Conservation (phyloP, 805 yeast genomes). For the Ogataea polymorpha region DNA sequence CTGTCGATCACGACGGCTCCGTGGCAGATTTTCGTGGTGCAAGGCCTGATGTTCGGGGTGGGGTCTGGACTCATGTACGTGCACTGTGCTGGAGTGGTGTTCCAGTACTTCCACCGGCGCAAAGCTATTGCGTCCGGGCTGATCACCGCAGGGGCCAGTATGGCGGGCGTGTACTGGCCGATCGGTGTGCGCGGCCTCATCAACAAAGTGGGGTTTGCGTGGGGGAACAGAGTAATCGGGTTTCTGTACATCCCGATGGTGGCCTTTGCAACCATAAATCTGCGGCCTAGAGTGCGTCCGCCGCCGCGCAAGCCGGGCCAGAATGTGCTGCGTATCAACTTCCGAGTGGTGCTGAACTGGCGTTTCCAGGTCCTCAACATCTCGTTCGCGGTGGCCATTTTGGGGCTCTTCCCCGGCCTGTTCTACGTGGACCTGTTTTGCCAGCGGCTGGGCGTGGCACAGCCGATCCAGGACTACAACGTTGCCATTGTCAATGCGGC, state of each 20-base stretch:
- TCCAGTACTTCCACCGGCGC: constrained; percentile 63
- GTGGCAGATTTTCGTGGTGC: constrained; percentile 70
- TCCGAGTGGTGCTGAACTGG: constrained; percentile 40
- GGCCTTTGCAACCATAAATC: constrained; percentile 15
- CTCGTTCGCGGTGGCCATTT: constrained; percentile 34
- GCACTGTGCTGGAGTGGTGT: constrained; percentile 57
- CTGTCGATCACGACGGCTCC: constrained; percentile 52
- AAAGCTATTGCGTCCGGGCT: constrained; percentile 51
- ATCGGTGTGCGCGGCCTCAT: constrained; percentile 45
- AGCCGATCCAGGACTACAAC: constrained; percentile 50
- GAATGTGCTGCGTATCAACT: constrained; percentile 31
- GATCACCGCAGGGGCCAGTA: constrained; percentile 47
- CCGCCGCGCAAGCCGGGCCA: constrained; percentile 36
- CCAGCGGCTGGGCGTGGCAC: constrained; percentile 48
- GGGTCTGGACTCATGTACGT: constrained; percentile 55
- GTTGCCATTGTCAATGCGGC: constrained; percentile 39
- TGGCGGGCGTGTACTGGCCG: constrained; percentile 49
- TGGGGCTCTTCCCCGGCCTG: constrained; percentile 41
- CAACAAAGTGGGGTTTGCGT: constrained; percentile 36
- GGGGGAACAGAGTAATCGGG: constrained; percentile 51
- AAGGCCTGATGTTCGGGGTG: constrained; percentile 61
- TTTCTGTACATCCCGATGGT: constrained; percentile 36
- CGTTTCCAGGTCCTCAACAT: constrained; percentile 37
- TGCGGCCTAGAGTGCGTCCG: constrained; percentile 32
- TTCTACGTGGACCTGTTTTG: constrained; percentile 56